phyloP scores from a whole-genome alignment of 768 basidiomycete genomes.

The Tylopilus balloui region DNA sequence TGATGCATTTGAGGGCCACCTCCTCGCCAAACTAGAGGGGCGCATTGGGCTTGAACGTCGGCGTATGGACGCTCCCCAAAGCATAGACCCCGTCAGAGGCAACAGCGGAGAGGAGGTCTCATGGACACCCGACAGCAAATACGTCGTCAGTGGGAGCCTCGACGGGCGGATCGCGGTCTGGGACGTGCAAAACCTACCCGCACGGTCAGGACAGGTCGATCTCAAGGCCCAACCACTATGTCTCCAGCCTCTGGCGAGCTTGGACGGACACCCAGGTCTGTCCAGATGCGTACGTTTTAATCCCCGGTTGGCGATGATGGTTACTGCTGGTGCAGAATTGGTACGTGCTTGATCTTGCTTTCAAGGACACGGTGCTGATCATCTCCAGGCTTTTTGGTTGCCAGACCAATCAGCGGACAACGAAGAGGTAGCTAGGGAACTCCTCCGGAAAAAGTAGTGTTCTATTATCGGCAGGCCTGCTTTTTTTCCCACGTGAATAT shows the following conservation, averaged over 20 bases:
- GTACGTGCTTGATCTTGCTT: conserved; percentile 40
- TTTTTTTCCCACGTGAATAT: neutral
- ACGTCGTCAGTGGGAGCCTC: conserved; percentile 76
- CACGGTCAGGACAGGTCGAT: conserved; percentile 49
- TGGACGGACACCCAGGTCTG: conserved; percentile 82
- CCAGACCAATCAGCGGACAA: conserved; percentile 64
- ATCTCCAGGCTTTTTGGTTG: conserved; percentile 56
- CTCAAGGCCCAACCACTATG: conserved; percentile 48
- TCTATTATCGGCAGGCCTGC: neutral
- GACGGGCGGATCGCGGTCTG: conserved; percentile 85
- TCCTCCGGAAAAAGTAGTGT: conserved; percentile 51
- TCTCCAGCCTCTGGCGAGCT: conserved; percentile 43
- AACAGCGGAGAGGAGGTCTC: conserved; percentile 89
- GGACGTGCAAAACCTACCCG: conserved; percentile 70
- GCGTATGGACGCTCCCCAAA: conserved; percentile 41
- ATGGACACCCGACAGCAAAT: conserved; percentile 95
- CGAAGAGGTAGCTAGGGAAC: conserved; percentile 67
- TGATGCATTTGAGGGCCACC: conserved; percentile 82
- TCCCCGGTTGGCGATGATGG: conserved; percentile 85
- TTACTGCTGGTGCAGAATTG: conserved; percentile 76
- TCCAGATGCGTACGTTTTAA: conserved; percentile 87
- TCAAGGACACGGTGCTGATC: conserved; percentile 6
- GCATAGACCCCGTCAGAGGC: conserved; percentile 69
- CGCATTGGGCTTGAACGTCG: conserved; percentile 79
- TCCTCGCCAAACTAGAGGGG: conserved; percentile 83